Percentiles rank a stretch among this genome's conserved stretches.
Evolutionary conservation across 1,139 yeast species (phyloP).

Genomic region (Yamadazyma diddensiae): DNA sequence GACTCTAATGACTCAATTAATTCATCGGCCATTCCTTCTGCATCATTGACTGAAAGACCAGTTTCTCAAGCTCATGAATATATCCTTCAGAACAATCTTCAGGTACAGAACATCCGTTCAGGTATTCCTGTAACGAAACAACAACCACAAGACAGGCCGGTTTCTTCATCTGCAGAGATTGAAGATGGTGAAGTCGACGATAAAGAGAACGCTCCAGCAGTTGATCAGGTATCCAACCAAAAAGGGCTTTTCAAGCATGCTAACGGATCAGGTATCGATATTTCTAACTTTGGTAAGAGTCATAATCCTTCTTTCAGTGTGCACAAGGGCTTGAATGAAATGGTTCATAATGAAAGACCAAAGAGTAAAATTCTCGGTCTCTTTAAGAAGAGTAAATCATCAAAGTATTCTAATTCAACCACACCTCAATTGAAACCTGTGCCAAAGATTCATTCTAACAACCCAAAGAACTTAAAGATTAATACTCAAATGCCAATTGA

Average conservation of each 20-base stretch:
- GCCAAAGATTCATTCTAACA: constrained; percentile 2
- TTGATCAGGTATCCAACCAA: too few species aligned
- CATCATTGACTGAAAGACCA: background rate
- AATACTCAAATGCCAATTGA: constrained; percentile 12
- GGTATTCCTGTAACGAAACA: constrained; percentile 11
- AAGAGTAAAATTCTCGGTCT: constrained; percentile 18
- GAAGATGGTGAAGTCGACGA: constrained; percentile 12
- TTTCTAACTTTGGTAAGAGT: constrained; percentile 40
- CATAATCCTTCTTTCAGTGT: constrained; percentile 38
- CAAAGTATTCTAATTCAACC: constrained; percentile 6
- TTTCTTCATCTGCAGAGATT: constrained; percentile 30
- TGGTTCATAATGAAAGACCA: constrained; percentile 12
- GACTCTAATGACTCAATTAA: constrained; percentile 17
- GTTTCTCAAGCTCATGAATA: constrained; percentile 3
- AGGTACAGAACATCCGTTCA: constrained; percentile 12
- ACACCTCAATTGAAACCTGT: constrained; percentile 5
- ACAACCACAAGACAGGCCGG: constrained; percentile 22
- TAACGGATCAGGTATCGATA: constrained; percentile 21
- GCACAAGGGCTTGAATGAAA: constrained; percentile 13
- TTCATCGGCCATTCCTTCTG: constrained; percentile 1
- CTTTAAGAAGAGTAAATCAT: constrained; percentile 18
- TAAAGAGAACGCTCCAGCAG: constrained; percentile 11
- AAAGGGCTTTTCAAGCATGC: too few species aligned
- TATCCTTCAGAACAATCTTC: constrained; percentile 6
- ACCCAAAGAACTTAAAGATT: constrained; percentile 15